phyloP scores from a whole-genome alignment of 1,139 yeast species.

The Arxiozyma slooffiae region DNA sequence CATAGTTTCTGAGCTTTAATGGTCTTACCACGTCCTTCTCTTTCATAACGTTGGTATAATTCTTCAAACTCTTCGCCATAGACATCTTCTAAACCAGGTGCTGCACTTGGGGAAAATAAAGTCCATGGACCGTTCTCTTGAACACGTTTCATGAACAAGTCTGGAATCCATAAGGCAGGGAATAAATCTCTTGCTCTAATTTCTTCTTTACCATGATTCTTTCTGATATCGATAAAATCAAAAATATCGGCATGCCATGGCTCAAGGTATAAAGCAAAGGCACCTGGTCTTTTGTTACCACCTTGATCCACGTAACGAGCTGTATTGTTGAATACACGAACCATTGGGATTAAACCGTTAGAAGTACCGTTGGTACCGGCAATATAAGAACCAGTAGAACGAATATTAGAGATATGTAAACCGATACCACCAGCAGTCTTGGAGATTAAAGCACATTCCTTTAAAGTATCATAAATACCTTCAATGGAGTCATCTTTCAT shows the following conservation, averaged over 20 bases:
- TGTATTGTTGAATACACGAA: constrained; percentile 79
- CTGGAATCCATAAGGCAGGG: constrained; percentile 84
- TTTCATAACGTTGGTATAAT: constrained; percentile 61
- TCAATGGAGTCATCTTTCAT: constrained; percentile 87
- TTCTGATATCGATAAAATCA: constrained; percentile 71
- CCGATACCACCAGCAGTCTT: constrained; percentile 92
- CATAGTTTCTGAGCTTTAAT: constrained; percentile 79
- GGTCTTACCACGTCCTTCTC: constrained; percentile 25
- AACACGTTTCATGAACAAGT: constrained; percentile 81
- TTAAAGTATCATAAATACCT: constrained; percentile 78
- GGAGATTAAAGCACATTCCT: constrained; percentile 76
- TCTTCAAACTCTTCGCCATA: constrained; percentile 72
- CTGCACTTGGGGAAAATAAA: constrained; percentile 78
- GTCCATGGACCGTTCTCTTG: constrained; percentile 73
- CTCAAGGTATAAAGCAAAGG: constrained; percentile 77
- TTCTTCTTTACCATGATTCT: constrained; percentile 88
- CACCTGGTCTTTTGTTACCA: constrained; percentile 90
- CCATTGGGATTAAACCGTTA: constrained; percentile 82
- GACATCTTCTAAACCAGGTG: constrained; percentile 69
- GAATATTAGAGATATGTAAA: constrained; percentile 68
- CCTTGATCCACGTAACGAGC: constrained; percentile 92
- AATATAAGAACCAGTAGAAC: constrained; percentile 75
- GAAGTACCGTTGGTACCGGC: constrained; percentile 90
- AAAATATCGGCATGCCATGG: constrained; percentile 88
- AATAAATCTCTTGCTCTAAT: constrained; percentile 80